Base-by-base conservation (phyloP, 106 monocot species). In the Phalaenopsis aphrodite region DNA sequence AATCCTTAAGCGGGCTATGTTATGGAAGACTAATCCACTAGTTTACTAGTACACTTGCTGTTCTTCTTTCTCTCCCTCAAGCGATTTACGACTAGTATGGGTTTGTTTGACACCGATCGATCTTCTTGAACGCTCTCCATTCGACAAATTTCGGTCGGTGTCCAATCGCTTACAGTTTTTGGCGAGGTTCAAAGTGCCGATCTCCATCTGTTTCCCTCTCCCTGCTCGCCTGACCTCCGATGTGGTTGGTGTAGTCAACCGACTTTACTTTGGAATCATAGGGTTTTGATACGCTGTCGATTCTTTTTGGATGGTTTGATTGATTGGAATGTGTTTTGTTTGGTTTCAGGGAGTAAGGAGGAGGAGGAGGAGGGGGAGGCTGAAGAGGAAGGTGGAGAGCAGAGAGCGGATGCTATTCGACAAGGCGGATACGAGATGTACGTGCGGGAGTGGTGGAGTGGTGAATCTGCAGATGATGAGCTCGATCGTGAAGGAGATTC, bases 381-480 rank as follows among this genome's bases (percentile, higher is more conserved):
- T 12, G 45, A 42, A 16, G 76, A 55, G 48, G 55, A 67, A 57
- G 68, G 11, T 46, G 23, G 12, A 1, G 79, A 24, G 17, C 16
- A 23, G 30, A 69, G 8, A 72, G 19, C 39, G 8, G 84, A 91
- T 91, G 93, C 78, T 88, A 72, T 77, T 86, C 37, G 83, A 89
- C 56, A 87, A 87, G n/a, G 93, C 86, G 80, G 89, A 91, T 37
- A 79, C 67, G 73, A 85, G 87, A 75, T 94, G 93, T 89, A 91
- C 89, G 79, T 93, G 93, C 61, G 90, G 93, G 37, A 75, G 88
- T 46, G 85, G 78, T 5, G 85, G 83, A 24, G 79, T 79, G 47
- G 87, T 78, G 79, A 89, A 88, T 77, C 81, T 94, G 76, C 86
- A 94, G 73, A 82, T 85, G 3, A 89, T 94, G 23, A 94, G 89